Percentiles rank a stretch among this genome's conserved stretches.
Evolutionary conservation across 176 grass and related monocot species (phyloP).

Genomic region (Miscanthus lutarioriparius): DNA sequence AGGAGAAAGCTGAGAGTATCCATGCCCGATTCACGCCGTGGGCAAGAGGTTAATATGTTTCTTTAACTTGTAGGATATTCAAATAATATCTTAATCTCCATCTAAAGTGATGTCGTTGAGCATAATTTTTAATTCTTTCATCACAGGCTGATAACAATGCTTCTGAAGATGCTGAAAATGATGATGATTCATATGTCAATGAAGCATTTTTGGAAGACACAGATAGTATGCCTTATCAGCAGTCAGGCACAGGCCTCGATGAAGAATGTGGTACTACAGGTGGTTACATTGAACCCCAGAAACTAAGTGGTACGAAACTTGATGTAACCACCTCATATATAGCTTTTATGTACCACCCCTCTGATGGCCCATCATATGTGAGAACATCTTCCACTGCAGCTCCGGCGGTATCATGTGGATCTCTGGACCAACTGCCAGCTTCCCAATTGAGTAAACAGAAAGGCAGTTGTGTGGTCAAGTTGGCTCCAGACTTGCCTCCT

Average conservation of each 20-base stretch:
- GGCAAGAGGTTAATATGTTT: constrained; percentile 63
- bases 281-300: constrained; percentile 37
- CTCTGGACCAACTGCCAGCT: constrained; percentile 36
- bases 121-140: constrained; percentile 19
- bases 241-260: constrained; percentile 28
- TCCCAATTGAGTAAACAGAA: constrained; percentile 53
- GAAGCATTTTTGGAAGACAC: constrained; percentile 91
- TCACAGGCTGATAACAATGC: constrained; percentile 56
- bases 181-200: constrained; percentile 88
- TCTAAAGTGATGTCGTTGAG: constrained; percentile 7
- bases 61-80: neutral
- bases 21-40: constrained; percentile 37
- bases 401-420: constrained; percentile 9
- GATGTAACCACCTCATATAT: constrained; percentile 34
- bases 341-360: constrained; percentile 38
- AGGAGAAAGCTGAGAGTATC: constrained; percentile 73
- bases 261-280: constrained; percentile 43
- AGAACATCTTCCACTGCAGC: constrained; percentile 28
- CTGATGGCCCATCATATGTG: constrained; percentile 37
- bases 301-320: constrained; percentile 34
- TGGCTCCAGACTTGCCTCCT: constrained; percentile 92
- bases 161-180: constrained; percentile 61
- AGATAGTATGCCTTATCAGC: constrained; percentile 46
- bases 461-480: constrained; percentile 72
- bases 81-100: constrained; percentile 21